Conservation (phyloP, 2,329 filamentous ascomycete species). For the Pestalotiopsis sp. region DNA sequence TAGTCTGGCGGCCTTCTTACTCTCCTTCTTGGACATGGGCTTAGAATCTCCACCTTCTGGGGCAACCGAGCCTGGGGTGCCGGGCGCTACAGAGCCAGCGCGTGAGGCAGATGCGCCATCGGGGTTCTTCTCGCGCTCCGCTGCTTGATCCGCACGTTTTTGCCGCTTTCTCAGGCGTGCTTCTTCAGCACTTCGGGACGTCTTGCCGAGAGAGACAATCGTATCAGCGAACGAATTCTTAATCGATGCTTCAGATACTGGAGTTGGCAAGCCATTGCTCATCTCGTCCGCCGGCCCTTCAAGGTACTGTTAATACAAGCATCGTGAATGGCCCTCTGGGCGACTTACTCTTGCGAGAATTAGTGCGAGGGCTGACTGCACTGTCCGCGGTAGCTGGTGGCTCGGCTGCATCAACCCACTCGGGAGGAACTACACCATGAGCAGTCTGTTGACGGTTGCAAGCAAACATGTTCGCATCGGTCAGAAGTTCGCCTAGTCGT, state of each 20-base stretch:
- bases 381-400: conserved; percentile 38
- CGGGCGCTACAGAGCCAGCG: conserved; percentile 58
- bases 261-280: conserved; percentile 45
- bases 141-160: conserved; percentile 52
- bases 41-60: conserved; percentile 62
- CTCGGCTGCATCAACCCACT: conserved; percentile 73
- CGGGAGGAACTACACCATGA: conserved; percentile 76
- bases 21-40: conserved; percentile 83
- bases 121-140: conserved; percentile 55
- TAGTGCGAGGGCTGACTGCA: conserved; percentile 56
- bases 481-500: conserved; percentile 72
- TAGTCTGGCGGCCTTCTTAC: conserved; percentile 71
- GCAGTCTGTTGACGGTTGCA: conserved; percentile 75
- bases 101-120: conserved; percentile 46
- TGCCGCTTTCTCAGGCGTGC: conserved; percentile 68
- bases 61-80: conserved; percentile 64
- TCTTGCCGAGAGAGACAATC: conserved; percentile 64
- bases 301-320: conserved; percentile 37
- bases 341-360: conserved; percentile 62
- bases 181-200: conserved; percentile 75
- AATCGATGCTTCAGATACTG: conserved; percentile 50
- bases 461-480: conserved; percentile 74
- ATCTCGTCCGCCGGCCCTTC: conserved; percentile 38
- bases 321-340: conserved; percentile 15
- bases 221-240: conserved; percentile 52